Conservation (phyloP, 306 rosid genomes). For the Malus domestica region DNA sequence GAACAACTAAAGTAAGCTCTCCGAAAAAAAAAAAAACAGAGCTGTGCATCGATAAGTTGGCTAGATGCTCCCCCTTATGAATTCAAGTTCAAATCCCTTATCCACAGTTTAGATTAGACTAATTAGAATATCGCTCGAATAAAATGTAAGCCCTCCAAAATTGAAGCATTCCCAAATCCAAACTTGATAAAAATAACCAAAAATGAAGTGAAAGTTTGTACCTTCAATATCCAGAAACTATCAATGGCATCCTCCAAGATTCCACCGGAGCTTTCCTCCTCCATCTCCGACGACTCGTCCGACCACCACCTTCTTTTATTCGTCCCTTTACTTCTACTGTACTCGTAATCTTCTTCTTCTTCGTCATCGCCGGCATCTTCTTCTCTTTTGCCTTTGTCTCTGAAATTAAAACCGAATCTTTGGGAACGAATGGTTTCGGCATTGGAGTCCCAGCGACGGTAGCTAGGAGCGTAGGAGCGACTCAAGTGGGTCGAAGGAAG, state of each 20-base stretch:
- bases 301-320: conserved; percentile 80
- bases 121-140: neutral
- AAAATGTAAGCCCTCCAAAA: neutral
- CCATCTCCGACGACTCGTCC: conserved; percentile 32
- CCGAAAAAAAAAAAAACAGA: too few relatives aligned
- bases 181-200: neutral
- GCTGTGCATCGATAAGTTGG: too few relatives aligned
- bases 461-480: conserved; percentile 33
- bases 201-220: conserved; percentile 5
- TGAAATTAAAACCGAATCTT: conserved; percentile 38
- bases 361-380: conserved; percentile 16
- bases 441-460: conserved; percentile 78
- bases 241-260: conserved; percentile 45
- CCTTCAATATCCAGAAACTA: conserved; percentile 78
- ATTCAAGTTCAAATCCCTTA: neutral
- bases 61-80: too few relatives aligned
- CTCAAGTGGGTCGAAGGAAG: conserved; percentile 19
- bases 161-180: neutral
- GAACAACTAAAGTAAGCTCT: too few relatives aligned
- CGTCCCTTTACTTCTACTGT: conserved; percentile 12
- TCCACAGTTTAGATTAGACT: neutral
- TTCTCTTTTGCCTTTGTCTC: conserved; percentile 13
- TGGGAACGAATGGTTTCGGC: conserved; percentile 52
- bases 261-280: conserved; percentile 39
- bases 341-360: conserved; percentile 11